Conservation (phyloP, 2,329 filamentous ascomycete genomes). For the Pseudocercospora vitis region DNA sequence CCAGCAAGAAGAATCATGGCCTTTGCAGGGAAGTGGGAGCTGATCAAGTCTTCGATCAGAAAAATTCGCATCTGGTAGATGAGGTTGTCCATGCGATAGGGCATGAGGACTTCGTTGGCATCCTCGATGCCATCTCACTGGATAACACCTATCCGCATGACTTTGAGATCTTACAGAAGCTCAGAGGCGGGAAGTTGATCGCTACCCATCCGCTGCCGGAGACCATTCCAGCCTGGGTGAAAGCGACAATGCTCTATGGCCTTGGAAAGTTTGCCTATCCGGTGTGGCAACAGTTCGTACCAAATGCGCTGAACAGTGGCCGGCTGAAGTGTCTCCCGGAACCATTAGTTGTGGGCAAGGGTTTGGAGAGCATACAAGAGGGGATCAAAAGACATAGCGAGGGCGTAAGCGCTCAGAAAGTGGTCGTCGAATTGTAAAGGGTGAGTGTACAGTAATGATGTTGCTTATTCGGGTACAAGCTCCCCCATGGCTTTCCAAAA, state of each 20-base stretch:
- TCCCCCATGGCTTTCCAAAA: constrained; percentile 44
- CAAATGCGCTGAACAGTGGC: constrained; percentile 1
- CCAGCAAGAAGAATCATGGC: constrained; percentile 31
- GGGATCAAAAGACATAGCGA: constrained; percentile 4
- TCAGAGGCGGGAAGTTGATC: constrained; percentile 9
- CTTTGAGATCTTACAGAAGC: constrained; percentile 9
- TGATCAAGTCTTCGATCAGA: constrained; percentile 35
- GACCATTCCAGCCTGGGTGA: constrained; percentile 2
- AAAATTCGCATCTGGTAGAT: constrained; percentile 33
- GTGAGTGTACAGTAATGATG: too few species aligned
- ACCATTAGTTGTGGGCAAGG: constrained; percentile 4
- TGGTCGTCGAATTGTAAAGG: too few species aligned
- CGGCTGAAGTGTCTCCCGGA: constrained; percentile 10
- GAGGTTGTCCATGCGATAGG: constrained; percentile 34
- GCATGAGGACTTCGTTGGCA: not conserved
- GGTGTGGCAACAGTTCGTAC: constrained; percentile 19
- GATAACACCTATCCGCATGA: constrained; percentile 8
- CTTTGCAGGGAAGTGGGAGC: constrained; percentile 33
- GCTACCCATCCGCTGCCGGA: constrained; percentile 9
- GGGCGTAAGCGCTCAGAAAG: constrained; percentile 4
- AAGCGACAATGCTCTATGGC: constrained; percentile 6
- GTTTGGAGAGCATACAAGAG: constrained; percentile 7
- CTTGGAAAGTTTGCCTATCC: constrained; percentile 12
- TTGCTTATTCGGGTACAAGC: constrained; percentile 32
- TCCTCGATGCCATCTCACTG: constrained; percentile 12